Percentiles rank a stretch among this genome's conserved stretches.
These are phyloP conservation scores for Lithocarpus polystachyus DNA, from an alignment of 306 rosid genomes.

Conservation along the genomic window DNA sequence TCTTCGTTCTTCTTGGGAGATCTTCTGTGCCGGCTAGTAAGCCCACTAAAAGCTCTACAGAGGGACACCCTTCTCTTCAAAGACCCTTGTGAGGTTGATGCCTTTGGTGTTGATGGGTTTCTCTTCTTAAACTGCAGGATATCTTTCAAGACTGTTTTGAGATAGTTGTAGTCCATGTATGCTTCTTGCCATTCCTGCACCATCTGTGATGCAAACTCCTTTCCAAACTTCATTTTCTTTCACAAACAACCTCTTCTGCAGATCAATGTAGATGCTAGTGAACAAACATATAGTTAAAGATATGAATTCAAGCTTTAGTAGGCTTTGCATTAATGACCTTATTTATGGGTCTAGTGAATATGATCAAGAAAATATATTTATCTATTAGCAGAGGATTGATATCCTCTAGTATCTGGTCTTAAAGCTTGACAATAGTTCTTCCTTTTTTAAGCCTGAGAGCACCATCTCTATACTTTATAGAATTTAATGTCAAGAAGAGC, in stretches of 20 bases:
- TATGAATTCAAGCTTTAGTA: too few species aligned
- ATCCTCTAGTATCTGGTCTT: too few species aligned
- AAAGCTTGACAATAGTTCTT: too few species aligned
- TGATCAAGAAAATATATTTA: too few species aligned
- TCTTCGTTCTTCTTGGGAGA: conserved; percentile 44
- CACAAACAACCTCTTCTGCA: neutral
- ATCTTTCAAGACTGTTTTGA: conserved; percentile 45
- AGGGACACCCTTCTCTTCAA: conserved; percentile 51
- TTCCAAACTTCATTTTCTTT: conserved; percentile 68
- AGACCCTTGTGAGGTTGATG: conserved; percentile 42
- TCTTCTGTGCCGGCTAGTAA: conserved; percentile 32
- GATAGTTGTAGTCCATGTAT: conserved; percentile 61
- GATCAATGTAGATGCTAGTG: neutral
- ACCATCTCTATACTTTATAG: too few species aligned
- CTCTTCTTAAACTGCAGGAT: conserved; percentile 17
- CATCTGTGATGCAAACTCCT: conserved; percentile 65
- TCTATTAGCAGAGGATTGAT: too few species aligned
- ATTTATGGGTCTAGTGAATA: too few species aligned
- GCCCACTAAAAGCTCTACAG: conserved; percentile 71
- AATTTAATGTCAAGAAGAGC: too few species aligned
- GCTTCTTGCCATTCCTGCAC: conserved; percentile 82
- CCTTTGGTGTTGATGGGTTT: conserved; percentile 26
- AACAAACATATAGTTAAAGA: too few species aligned
- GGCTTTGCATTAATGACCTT: too few species aligned
- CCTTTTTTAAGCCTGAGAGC: too few species aligned